Evolutionary conservation across 2,329 filamentous ascomycete species (phyloP), one percentile per base, ranked within the genome.

Genomic region (Pseudogymnoascus sp.): DNA sequence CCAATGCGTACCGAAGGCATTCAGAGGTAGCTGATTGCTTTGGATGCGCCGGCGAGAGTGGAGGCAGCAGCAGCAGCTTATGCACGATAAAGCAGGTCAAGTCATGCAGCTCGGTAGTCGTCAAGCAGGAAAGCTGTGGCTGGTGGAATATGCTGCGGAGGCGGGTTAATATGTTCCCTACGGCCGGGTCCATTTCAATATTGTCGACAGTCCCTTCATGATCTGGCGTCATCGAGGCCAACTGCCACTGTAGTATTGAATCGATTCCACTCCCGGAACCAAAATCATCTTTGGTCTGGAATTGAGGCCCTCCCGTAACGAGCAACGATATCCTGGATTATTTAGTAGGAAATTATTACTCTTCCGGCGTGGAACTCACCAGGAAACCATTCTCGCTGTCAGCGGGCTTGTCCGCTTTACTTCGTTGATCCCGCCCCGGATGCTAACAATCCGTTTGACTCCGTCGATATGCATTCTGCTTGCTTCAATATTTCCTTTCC

Each of bases 71-170:
- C 0, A 84, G 64, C 0, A 85, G 73, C 22, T 76, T 75, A 64
- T 85, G 82, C 0, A 84, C 71, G 22, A 81, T 78, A 66, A 82
- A 85, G 60, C 80, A 83, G 5, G 81, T 80, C 1, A 85, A 72
- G 62, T 85, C 83, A 63, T 85, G 83, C 0, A 85, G 75, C 53
- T 77, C 74, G 0, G 79, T 79, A 0, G 72, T 72, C 1, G 78
- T 66, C 0, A 81, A 64, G 0, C 68, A 67, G 8, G 50, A 63
- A 0, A 62, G 62, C 11, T 70, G 64, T 0, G 74, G 69, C 3
- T 72, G 70, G 1, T 76, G 73, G 59, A 83, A 79, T 3, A 83
- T 61, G 12, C 12, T 64, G 12, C 64, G 67, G 24, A 70, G 66
- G 41, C 65, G 66, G 8, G 19, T 26, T 3, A 68, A 19, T 12